Conservation (phyloP, 768 basidiomycete genomes). For the Cyclocybe aegerita region DNA sequence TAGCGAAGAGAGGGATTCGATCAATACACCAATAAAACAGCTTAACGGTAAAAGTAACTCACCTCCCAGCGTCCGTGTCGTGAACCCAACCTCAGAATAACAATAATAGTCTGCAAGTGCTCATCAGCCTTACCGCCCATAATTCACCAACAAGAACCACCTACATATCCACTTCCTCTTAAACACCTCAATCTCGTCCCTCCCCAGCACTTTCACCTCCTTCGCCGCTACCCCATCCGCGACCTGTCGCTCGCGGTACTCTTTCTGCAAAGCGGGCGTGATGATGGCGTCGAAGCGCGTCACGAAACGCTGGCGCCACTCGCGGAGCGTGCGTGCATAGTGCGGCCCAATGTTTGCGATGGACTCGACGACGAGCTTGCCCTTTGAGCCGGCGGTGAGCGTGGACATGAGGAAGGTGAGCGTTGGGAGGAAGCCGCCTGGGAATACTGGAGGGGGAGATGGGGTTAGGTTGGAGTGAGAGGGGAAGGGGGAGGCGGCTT, state of each 20-base stretch:
- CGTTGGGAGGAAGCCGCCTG: conserved; percentile 69
- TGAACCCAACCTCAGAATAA: conserved; percentile 77
- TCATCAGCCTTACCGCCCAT: neutral
- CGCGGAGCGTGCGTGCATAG: conserved; percentile 77
- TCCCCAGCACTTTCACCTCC: conserved; percentile 24
- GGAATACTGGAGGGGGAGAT: conserved; percentile 49
- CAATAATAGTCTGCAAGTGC: conserved; percentile 38
- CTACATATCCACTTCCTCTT: conserved; percentile 72
- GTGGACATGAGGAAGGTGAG: conserved; percentile 55
- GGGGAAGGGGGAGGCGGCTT: conserved; percentile 4
- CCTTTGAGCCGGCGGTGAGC: conserved; percentile 42
- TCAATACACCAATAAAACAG: neutral
- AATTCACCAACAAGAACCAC: conserved; percentile 19
- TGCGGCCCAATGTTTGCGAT: conserved; percentile 73
- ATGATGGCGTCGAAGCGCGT: conserved; percentile 57
- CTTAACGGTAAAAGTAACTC: conserved; percentile 18
- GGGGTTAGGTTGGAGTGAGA: neutral
- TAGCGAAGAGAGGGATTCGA: neutral
- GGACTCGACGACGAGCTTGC: conserved; percentile 61
- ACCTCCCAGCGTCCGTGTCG: conserved; percentile 66
- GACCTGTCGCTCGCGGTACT: conserved; percentile 54
- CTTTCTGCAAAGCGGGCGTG: conserved; percentile 54
- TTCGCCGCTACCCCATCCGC: conserved; percentile 20
- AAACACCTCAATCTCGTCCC: conserved; percentile 69
- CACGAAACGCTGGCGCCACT: conserved; percentile 69